Conservation (phyloP, 192 early-diverging fungal species). For the Coemansia sp. region DNA sequence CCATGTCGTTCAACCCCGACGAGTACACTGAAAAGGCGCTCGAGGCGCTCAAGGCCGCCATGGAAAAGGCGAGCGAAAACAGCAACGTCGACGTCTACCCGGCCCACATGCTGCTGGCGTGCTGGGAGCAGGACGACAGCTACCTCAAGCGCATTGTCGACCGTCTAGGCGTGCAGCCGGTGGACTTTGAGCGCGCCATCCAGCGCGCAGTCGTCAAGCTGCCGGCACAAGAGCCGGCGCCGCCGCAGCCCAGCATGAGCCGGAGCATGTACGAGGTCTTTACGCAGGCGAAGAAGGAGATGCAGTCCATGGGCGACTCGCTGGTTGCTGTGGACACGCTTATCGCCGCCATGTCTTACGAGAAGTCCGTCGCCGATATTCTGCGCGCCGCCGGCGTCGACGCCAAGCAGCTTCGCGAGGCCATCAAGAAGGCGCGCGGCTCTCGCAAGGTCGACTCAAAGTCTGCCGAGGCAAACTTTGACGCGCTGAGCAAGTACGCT, state of each 20-base stretch:
- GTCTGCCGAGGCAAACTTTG: slow-evolving; percentile 83
- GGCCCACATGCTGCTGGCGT: slow-evolving; percentile 72
- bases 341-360: slow-evolving; percentile 76
- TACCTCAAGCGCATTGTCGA: slow-evolving; percentile 72
- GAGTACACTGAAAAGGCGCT: slow-evolving; percentile 87
- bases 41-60: slow-evolving; percentile 59
- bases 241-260: slow-evolving; percentile 64
- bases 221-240: slow-evolving; percentile 83
- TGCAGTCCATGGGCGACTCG: slow-evolving; percentile 84
- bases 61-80: slow-evolving; percentile 70
- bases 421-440: slow-evolving; percentile 74
- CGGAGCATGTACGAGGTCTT: slow-evolving; percentile 62
- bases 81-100: slow-evolving; percentile 73
- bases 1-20: slow-evolving; percentile 55
- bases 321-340: slow-evolving; percentile 87
- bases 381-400: slow-evolving; percentile 67
- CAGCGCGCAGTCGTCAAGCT: slow-evolving; percentile 74
- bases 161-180: slow-evolving; percentile 80
- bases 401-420: slow-evolving; percentile 67
- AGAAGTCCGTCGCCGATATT: slow-evolving; percentile 56
- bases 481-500: slow-evolving; percentile 92
- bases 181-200: slow-evolving; percentile 68
- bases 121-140: slow-evolving; percentile 80
- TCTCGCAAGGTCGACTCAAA: slow-evolving; percentile 78
- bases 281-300: slow-evolving; percentile 70